Percentiles rank a stretch among this genome's conserved stretches.
Evolutionary conservation across 1,284 basidiomycete species (phyloP).

Genomic region (Singerocomus rubriflavus): DNA sequence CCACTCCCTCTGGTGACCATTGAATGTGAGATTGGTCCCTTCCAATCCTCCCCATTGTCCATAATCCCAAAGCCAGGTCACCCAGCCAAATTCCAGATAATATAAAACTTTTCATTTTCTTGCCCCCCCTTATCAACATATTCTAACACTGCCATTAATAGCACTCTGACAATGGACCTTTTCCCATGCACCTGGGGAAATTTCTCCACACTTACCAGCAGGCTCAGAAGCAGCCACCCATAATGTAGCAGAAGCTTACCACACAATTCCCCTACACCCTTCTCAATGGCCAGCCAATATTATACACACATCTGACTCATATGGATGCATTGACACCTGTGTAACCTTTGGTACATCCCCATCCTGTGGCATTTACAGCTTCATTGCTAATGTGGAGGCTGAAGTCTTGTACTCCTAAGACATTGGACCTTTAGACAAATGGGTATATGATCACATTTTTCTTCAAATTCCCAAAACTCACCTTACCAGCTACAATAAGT

Average conservation of each 20-base stretch:
- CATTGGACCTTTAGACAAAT: neutral
- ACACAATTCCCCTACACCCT: neutral
- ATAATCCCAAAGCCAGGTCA: neutral
- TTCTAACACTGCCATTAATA: neutral
- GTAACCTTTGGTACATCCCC: neutral
- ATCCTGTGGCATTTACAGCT: neutral
- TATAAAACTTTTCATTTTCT: neutral
- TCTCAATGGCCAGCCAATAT: neutral
- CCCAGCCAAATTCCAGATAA: neutral
- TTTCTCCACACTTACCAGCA: neutral
- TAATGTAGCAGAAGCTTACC: neutral
- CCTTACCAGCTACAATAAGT: neutral
- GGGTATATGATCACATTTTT: slow-evolving; percentile 3
- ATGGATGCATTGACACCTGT: no score
- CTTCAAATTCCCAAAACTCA: rapidly evolving
- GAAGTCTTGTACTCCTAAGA: neutral
- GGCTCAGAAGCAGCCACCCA: neutral
- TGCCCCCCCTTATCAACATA: rapidly evolving
- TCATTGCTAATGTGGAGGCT: slow-evolving; percentile 29
- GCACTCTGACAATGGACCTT: neutral
- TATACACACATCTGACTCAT: no score
- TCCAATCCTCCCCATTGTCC: neutral
- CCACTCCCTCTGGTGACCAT: no score
- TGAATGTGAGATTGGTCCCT: neutral
- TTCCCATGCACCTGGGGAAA: neutral